phyloP scores from a whole-genome alignment of 257 asterid genomes.

The Petunia axillaris region DNA sequence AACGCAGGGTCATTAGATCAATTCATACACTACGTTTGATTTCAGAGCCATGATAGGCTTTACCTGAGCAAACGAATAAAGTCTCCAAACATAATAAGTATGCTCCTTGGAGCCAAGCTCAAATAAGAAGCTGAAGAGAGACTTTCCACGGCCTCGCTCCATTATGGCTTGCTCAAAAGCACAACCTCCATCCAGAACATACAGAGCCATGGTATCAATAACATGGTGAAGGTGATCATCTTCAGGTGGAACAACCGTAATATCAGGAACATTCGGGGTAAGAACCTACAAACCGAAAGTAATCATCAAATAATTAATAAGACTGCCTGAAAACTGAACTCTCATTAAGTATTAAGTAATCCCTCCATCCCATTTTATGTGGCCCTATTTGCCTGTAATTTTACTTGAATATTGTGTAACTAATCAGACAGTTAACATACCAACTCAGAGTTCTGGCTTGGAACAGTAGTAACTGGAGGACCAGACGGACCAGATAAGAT shows the following conservation, averaged over 20 bases:
- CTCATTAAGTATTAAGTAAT: no score
- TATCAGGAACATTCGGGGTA: constrained; percentile 93
- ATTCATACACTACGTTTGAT: no score
- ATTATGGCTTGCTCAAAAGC: constrained; percentile 97
- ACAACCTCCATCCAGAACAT: constrained; percentile 98
- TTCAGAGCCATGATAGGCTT: no score
- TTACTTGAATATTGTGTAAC: not conserved
- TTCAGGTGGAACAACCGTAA: constrained; percentile 75
- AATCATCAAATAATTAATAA: not conserved
- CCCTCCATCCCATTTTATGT: not conserved
- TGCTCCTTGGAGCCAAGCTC: constrained; percentile 97
- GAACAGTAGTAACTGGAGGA: constrained; percentile 83
- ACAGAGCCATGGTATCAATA: constrained; percentile 91
- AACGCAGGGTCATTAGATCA: no score
- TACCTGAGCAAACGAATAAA: constrained; percentile 96
- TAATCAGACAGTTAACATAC: constrained; percentile 39
- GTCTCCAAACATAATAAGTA: constrained; percentile 96
- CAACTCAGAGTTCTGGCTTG: constrained; percentile 89
- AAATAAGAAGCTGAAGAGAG: constrained; percentile 76
- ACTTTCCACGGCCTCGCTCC: constrained; percentile 95
- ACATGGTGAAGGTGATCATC: constrained; percentile 82
- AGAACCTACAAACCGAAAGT: constrained; percentile 60
- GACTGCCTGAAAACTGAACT: not conserved
- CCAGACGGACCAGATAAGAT: constrained; percentile 85
- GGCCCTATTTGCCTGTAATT: not conserved